Base-by-base conservation (phyloP, 805 yeast genomes). In the Candida incommunis region DNA sequence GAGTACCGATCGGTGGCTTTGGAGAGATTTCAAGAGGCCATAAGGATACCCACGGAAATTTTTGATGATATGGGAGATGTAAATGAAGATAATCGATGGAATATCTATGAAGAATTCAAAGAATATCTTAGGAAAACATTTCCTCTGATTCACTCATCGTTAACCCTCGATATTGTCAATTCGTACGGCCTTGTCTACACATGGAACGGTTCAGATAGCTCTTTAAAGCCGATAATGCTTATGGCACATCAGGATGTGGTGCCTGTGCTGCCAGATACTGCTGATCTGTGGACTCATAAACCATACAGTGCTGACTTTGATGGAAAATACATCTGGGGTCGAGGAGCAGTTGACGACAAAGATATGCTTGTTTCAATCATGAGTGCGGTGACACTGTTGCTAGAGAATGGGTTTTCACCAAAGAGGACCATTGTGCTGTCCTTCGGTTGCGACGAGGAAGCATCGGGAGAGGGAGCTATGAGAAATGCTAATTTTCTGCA, bases 181-280 rank as follows among this genome's bases (percentile, higher is more conserved):
- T 66, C 72, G 3, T 72, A 75, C 50, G 86, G 84, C 2, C 63
- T 84, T 40, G 67, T 84, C 1, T 71, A 66, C 56, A 77, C 83
- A 15, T 76, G 84, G 74, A 55, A 68, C 47, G 92, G 94, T 3
- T 58, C 74, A 3, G 56, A 72, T 41, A 35, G 55, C n/a, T 44
- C 58, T 2, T 62, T 78, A 50, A 78, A 80, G 58, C 94, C 94
- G n/a, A 53, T 78, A 23, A 56, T 84, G 60, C 65, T 83, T 41
- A 74, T 81, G 54, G 86, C 90, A 1, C 95, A 84, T 58, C 82
- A 76, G 60, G 94, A 84, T 54, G 84, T 80, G 2, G 94, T 84
- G 24, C 94, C 95, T 0, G 81, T 81, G 4, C 80, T 76, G 52
- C 58, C 63, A 11, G 72, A 49, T 24, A 75, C 85, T 0, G 57